Evolutionary conservation across 441 rosid species (phyloP), one percentile per base, ranked within the genome.

Genomic region (California macrophylla): DNA sequence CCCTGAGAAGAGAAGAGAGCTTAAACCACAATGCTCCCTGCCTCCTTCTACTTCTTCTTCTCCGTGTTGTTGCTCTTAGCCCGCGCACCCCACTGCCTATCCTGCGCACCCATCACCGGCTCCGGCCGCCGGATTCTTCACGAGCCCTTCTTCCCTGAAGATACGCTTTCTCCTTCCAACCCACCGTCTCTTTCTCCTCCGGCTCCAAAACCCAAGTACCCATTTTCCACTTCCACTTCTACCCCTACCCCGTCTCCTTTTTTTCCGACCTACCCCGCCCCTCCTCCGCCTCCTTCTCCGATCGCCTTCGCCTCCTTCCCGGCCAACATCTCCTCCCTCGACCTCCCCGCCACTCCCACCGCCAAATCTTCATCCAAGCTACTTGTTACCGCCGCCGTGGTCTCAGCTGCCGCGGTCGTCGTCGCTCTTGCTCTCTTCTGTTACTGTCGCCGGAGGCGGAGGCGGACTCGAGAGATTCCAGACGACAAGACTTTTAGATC

Each of bases 241-340:
- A 68, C 90, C 24, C 91, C 91, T 30, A 70, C 71, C 61, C 76
- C 82, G 20, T 78, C 88, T 13, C 87, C 90, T 0, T 81, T 86
- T 34, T 82, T 89, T 71, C 97, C 98, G 0, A 58, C 91, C 60
- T 84, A 71, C 76, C 85, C 95, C 68, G 66, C 85, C 0, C 66
- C 96, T 34, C 95, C 99, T 3, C 97, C 97, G 0, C 96, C 97
- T 45, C 92, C 95, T 0, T 68, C 92, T 47, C 92, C 97, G 0
- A 75, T 86, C 1, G 30, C 83, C 5, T 86, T 82, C 65, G 96
- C 96, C 13, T 90, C 99, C 47, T 92, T 92, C 74, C 99, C 99
- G 0, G 99, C 97, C 69, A 92, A 95, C 71, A 89, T 95, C 75
- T 90, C 98, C 78, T 87, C 96, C 62, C 87, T 95, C 10, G 81